Evolutionary conservation across 768 basidiomycete species (phyloP).

Genomic region (Phylloporus sp.): DNA sequence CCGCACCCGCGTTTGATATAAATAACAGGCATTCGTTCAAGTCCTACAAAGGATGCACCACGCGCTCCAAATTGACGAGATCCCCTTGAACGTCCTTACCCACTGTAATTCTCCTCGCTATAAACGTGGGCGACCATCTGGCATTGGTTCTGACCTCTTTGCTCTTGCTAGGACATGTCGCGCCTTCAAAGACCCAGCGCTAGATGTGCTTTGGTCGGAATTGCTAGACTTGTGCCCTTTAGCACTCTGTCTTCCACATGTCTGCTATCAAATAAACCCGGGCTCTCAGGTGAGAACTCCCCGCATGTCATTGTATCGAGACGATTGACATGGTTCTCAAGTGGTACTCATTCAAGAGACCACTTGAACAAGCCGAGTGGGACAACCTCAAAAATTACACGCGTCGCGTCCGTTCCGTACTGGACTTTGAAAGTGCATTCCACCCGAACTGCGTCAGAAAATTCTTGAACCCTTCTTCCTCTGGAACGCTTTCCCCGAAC

Average conservation of each 20-base stretch:
- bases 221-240: not conserved
- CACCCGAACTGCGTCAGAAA: no score
- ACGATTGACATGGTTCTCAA: not conserved
- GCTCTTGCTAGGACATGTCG: constrained; percentile 1
- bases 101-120: no score
- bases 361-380: constrained; percentile 1
- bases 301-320: no score
- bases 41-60: not conserved
- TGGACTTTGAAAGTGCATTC: no score
- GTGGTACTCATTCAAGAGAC: not conserved
- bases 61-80: not conserved
- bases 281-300: not conserved
- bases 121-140: no score
- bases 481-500: not conserved
- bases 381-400: not conserved
- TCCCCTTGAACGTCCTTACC: not conserved
- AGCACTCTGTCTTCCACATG: not conserved
- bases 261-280: not conserved
- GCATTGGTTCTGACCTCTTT: no score
- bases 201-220: constrained; percentile 10
- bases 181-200: constrained; percentile 8
- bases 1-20: no score
- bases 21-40: no score
- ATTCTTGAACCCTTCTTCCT: not conserved
- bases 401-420: constrained; percentile 4